These are phyloP conservation scores for Hypomyces perniciosus DNA, from an alignment of 2,329 filamentous ascomycete genomes.

Conservation along the genomic window DNA sequence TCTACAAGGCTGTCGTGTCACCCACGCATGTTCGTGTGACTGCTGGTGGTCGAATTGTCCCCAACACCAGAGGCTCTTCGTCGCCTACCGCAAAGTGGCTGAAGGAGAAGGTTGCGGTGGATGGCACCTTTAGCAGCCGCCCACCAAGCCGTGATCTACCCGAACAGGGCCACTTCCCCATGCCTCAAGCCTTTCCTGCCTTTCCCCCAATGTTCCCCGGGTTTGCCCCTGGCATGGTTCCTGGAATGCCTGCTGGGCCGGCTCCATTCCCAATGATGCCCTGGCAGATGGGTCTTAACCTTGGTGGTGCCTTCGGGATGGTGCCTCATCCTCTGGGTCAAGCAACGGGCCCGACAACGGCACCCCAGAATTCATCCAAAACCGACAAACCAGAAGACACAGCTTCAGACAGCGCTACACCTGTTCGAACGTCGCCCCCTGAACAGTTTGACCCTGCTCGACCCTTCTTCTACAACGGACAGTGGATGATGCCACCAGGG, in stretches of 20 bases:
- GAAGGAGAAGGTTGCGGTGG: conserved; percentile 32
- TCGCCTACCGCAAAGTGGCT: conserved; percentile 48
- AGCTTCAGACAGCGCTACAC: conserved; percentile 26
- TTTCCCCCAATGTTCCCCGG: conserved; percentile 28
- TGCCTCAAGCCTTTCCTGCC: conserved; percentile 16
- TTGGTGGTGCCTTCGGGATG: conserved; percentile 24
- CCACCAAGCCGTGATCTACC: conserved; percentile 15
- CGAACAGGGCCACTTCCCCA: conserved; percentile 5
- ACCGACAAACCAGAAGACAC: conserved; percentile 26
- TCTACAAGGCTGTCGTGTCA: conserved; percentile 63
- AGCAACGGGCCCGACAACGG: conserved; percentile 13
- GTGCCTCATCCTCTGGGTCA: conserved; percentile 21
- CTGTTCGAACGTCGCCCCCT: conserved; percentile 32
- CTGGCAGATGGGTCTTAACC: conserved; percentile 34
- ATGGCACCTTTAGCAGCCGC: conserved; percentile 17
- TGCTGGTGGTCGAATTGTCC: conserved; percentile 60
- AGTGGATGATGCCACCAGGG: conserved; percentile 34
- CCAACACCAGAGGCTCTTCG: conserved; percentile 50
- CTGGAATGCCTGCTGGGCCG: conserved; percentile 25
- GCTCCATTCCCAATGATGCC: conserved; percentile 33
- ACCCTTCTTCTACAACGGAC: conserved; percentile 40
- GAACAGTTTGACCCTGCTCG: conserved; percentile 42
- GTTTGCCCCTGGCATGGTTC: conserved; percentile 24
- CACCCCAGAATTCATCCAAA: conserved; percentile 18
- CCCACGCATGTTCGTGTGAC: conserved; percentile 63